Evolutionary conservation across 164 flowering plant species (phyloP).

Genomic region (Vitis labrusca): DNA sequence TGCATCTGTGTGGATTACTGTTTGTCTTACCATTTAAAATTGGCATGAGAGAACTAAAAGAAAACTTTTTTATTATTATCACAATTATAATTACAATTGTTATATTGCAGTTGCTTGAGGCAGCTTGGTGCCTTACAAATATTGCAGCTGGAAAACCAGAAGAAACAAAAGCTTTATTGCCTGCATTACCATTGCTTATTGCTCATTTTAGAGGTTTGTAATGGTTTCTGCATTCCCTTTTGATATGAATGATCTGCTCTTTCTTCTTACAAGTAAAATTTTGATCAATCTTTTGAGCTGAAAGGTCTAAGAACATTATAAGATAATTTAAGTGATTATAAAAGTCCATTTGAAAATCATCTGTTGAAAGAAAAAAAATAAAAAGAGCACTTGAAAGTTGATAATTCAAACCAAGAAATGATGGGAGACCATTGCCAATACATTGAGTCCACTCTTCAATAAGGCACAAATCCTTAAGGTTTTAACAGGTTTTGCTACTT

Average conservation of each 20-base stretch:
- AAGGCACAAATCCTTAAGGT: no score
- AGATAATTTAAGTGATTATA: neutral
- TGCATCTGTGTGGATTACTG: conserved; percentile 1
- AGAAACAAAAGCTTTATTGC: conserved; percentile 87
- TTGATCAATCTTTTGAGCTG: neutral
- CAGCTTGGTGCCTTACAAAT: conserved; percentile 98
- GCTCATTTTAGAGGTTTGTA: conserved; percentile 93
- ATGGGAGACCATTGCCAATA: no score
- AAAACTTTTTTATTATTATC: neutral
- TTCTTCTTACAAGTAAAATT: neutral
- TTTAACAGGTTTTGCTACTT: no score
- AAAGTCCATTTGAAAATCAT: neutral
- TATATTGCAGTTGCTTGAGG: conserved; percentile 81
- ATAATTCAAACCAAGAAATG: no score
- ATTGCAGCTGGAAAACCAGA: conserved; percentile 95
- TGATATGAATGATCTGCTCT: neutral
- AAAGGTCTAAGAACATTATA: neutral
- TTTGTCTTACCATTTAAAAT: neutral
- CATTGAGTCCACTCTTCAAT: no score
- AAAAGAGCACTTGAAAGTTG: no score
- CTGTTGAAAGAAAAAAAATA: no score
- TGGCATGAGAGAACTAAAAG: neutral
- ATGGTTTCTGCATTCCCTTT: neutral
- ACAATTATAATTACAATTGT: neutral
- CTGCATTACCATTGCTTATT: conserved; percentile 88